phyloP scores from a whole-genome alignment of 1,284 basidiomycete genomes.

The Coniferiporia sulphurascens region DNA sequence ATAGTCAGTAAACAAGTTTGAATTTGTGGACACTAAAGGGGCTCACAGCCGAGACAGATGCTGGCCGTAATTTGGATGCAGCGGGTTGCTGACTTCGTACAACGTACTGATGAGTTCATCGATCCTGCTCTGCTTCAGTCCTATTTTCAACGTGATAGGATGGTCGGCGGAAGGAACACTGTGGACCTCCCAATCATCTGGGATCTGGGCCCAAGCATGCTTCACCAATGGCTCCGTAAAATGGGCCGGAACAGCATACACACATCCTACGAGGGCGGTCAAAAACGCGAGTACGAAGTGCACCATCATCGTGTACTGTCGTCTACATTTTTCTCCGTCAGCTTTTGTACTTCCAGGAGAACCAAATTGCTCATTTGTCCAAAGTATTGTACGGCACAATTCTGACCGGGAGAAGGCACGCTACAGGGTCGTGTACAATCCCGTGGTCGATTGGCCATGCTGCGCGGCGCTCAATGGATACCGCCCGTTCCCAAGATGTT shows the following conservation, averaged over 20 bases:
- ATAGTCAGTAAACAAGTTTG: background rate
- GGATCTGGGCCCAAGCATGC: constrained; percentile 18
- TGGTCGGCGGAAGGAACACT: constrained; percentile 12
- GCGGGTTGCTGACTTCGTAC: constrained; percentile 23
- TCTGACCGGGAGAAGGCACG: background rate
- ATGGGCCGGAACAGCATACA: constrained; percentile 4
- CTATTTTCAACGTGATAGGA: constrained; percentile 18
- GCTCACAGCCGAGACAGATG: constrained; percentile 21
- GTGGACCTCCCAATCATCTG: constrained; percentile 16
- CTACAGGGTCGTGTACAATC: background rate
- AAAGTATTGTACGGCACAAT: background rate
- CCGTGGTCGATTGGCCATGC: constrained; percentile 6
- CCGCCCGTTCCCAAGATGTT: constrained; percentile 8
- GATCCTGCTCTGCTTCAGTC: constrained; percentile 20
- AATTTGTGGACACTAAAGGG: background rate
- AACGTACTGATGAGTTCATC: constrained; percentile 23
- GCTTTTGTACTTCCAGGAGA: background rate
- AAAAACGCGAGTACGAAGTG: background rate
- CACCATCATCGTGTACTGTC: background rate
- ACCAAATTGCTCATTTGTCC: background rate
- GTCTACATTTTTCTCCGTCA: background rate
- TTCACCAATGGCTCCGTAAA: constrained; percentile 14
- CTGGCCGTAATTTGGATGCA: constrained; percentile 20
- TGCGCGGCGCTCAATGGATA: background rate
- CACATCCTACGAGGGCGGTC: background rate